Evolutionary conservation across 768 basidiomycete species (phyloP).

Genomic region (Tephrocybe rancida): DNA sequence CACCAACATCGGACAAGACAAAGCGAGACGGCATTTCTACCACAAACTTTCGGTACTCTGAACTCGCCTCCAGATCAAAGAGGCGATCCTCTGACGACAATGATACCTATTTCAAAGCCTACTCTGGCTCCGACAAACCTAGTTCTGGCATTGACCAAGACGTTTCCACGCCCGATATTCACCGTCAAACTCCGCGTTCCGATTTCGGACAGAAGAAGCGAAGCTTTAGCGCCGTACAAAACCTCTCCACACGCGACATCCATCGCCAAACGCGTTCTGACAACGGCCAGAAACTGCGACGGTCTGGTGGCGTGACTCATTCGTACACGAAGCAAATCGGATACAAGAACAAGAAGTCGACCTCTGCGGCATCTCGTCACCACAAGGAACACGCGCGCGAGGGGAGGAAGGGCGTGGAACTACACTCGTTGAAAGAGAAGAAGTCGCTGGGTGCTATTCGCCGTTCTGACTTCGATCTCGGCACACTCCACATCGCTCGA

Average conservation of each 20-base stretch:
- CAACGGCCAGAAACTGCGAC: background rate
- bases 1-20: background rate
- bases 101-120: background rate
- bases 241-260: background rate
- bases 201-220: background rate
- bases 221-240: background rate
- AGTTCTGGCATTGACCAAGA: background rate
- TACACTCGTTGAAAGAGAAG: background rate
- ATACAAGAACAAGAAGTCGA: background rate
- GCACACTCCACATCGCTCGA: conserved; percentile 1
- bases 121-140: background rate
- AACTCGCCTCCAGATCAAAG: background rate
- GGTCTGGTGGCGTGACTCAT: background rate
- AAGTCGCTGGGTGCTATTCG: background rate
- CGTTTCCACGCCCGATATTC: background rate
- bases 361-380: background rate
- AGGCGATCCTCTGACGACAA: background rate
- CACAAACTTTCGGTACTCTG: background rate
- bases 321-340: background rate
- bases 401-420: background rate
- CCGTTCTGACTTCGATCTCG: background rate
- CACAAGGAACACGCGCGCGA: background rate
- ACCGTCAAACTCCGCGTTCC: background rate
- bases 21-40: background rate
- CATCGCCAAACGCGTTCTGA: background rate